These are phyloP conservation scores for Pogostemon cablin DNA, from an alignment of 257 asterid genomes.

Conservation along the genomic window DNA sequence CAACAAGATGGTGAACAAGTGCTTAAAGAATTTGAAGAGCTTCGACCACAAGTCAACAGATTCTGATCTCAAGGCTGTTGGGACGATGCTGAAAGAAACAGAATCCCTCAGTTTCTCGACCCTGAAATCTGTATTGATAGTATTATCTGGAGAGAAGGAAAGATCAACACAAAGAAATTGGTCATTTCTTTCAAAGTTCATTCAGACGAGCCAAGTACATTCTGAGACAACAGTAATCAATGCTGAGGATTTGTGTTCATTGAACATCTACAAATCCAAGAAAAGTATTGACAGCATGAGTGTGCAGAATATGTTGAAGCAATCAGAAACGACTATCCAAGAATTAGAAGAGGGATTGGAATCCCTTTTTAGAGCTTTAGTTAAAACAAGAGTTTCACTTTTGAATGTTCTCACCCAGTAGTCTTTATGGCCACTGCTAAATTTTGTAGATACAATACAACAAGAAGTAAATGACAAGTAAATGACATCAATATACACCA, in stretches of 20 bases:
- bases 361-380: constrained; percentile 24
- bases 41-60: no score
- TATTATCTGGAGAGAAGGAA: constrained; percentile 29
- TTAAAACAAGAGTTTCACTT: constrained; percentile 41
- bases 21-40: no score
- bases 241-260: neutral
- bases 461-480: constrained; percentile 22
- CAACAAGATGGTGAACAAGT: no score
- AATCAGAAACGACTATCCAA: no score
- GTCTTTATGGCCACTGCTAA: neutral
- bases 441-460: neutral
- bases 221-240: neutral
- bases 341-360: no score
- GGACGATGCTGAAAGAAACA: no score
- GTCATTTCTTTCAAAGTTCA: constrained; percentile 43
- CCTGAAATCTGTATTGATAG: no score
- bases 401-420: constrained; percentile 41
- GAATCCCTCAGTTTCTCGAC: no score
- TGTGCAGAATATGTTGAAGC: no score
- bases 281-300: no score
- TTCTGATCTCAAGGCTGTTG: no score
- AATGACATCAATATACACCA: constrained; percentile 5
- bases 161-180: constrained; percentile 33
- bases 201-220: constrained; percentile 19
- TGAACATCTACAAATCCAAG: constrained; percentile 5